A percentile compares a stretch with the other conserved stretches of the same genome.
Evolutionary conservation across 495 filamentous ascomycete species (phyloP).

Genomic region (Aspergillus haitiensis): DNA sequence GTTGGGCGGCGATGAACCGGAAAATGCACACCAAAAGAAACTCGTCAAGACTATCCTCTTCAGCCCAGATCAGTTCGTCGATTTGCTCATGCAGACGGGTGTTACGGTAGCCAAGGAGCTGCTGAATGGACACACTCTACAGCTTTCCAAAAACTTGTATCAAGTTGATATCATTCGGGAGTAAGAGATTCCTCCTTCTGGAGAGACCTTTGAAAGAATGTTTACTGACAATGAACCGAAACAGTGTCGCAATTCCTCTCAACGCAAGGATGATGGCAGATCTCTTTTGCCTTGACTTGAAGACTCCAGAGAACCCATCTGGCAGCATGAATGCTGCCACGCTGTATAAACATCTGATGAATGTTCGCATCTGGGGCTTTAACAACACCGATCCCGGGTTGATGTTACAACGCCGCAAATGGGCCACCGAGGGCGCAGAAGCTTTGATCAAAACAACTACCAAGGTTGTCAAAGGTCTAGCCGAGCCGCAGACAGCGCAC

Average conservation of each 20-base stretch:
- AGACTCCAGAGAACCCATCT: not conserved
- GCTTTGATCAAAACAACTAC: not conserved
- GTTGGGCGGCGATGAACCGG: constrained; percentile 15
- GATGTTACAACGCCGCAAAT: not conserved
- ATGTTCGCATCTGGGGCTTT: constrained; percentile 3
- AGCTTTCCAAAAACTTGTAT: not conserved
- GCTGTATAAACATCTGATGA: not conserved
- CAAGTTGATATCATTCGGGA: not conserved
- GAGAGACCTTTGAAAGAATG: not conserved
- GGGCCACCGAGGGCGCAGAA: not conserved
- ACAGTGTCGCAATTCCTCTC: not conserved
- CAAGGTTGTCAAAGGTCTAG: not conserved
- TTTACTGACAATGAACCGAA: not conserved
- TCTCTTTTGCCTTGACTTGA: not conserved
- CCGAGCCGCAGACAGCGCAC: not conserved
- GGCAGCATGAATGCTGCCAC: not conserved
- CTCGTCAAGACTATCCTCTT: constrained; percentile 17
- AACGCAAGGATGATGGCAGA: not conserved
- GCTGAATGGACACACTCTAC: not conserved
- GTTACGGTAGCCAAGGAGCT: not conserved
- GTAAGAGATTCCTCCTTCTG: not conserved
- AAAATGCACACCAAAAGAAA: constrained; percentile 13
- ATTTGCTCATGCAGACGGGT: not conserved
- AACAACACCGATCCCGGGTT: constrained; percentile 1
- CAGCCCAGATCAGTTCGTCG: constrained; percentile 13